phyloP scores from a whole-genome alignment of 768 basidiomycete genomes.

The Tricholoma furcatifolium region DNA sequence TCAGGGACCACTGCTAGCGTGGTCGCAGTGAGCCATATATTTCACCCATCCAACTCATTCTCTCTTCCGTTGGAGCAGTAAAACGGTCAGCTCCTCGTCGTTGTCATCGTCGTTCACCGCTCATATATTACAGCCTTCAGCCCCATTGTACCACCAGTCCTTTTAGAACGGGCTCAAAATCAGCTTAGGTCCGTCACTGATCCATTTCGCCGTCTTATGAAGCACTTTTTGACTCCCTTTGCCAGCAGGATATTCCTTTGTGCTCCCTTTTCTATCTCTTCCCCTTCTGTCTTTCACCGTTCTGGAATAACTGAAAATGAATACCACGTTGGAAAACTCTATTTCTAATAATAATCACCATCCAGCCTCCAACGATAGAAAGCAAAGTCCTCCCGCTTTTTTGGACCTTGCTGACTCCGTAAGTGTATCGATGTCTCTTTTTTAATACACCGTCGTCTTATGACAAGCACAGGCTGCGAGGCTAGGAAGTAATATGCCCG shows the following conservation, averaged over 20 bases:
- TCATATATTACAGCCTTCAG: conserved; percentile 13
- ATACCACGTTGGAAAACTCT: conserved; percentile 66
- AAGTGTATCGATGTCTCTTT: conserved; percentile 31
- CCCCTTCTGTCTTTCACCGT: conserved; percentile 54
- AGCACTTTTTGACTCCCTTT: conserved; percentile 18
- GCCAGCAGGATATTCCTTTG: conserved; percentile 57
- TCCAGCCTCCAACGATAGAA: conserved; percentile 64
- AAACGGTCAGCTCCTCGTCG: conserved; percentile 44
- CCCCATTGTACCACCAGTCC: conserved; percentile 82
- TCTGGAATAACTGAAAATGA: conserved; percentile 68
- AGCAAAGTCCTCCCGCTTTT: conserved; percentile 89
- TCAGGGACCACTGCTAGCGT: conserved; percentile 46
- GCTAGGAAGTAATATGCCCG: conserved; percentile 83
- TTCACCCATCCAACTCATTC: conserved; percentile 28
- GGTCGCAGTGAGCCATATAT: conserved; percentile 45
- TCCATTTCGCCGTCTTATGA: conserved; percentile 21
- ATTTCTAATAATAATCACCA: conserved; percentile 73
- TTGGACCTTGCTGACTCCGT: conserved; percentile 93
- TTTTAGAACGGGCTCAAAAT: conserved; percentile 75
- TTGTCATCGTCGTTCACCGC: conserved; percentile 17
- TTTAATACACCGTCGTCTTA: conserved; percentile 19
- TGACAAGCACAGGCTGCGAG: conserved; percentile 62
- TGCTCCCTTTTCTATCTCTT: conserved; percentile 51
- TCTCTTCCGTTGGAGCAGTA: conserved; percentile 40
- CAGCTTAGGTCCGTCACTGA: conserved; percentile 59